Percentiles rank a stretch among this genome's conserved stretches.
Evolutionary conservation across 106 monocot species (phyloP).

Genomic region (Amphibolis antarctica): DNA sequence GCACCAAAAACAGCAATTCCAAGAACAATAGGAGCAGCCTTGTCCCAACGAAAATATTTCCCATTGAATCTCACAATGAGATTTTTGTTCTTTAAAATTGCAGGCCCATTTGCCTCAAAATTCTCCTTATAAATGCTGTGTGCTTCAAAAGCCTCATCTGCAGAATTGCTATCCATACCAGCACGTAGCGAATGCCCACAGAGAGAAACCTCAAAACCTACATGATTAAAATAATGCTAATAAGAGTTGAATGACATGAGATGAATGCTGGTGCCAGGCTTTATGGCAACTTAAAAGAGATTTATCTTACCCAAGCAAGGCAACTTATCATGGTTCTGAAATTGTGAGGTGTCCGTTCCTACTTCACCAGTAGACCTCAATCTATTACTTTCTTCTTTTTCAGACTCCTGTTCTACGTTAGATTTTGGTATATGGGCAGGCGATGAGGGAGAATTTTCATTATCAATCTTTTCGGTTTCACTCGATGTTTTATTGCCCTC

Average conservation of each 20-base stretch:
- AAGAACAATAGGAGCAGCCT: slow-evolving; percentile 57
- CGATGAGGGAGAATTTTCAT: neutral
- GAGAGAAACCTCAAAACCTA: slow-evolving; percentile 84
- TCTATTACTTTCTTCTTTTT: slow-evolving; percentile 3
- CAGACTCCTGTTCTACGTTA: slow-evolving; percentile 14
- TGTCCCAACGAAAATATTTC: slow-evolving; percentile 61
- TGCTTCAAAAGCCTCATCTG: slow-evolving; percentile 54
- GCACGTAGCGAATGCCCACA: slow-evolving; percentile 63
- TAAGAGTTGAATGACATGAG: neutral
- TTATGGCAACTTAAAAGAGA: neutral
- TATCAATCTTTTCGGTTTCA: slow-evolving; percentile 4
- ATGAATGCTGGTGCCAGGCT: no score
- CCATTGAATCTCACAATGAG: slow-evolving; percentile 64
- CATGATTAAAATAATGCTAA: neutral
- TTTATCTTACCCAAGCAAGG: slow-evolving; percentile 28
- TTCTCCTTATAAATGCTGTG: slow-evolving; percentile 56
- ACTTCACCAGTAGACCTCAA: slow-evolving; percentile 22
- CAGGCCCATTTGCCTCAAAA: slow-evolving; percentile 46
- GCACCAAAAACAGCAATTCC: slow-evolving; percentile 70
- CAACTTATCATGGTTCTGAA: slow-evolving; percentile 3
- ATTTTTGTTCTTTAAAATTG: slow-evolving; percentile 61
- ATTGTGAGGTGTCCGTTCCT: slow-evolving; percentile 12
- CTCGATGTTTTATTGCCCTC: slow-evolving; percentile 8
- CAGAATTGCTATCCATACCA: slow-evolving; percentile 56
- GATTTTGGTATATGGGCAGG: slow-evolving; percentile 5